phyloP scores from a whole-genome alignment of 148 eudicot genomes.

The Silene latifolia region DNA sequence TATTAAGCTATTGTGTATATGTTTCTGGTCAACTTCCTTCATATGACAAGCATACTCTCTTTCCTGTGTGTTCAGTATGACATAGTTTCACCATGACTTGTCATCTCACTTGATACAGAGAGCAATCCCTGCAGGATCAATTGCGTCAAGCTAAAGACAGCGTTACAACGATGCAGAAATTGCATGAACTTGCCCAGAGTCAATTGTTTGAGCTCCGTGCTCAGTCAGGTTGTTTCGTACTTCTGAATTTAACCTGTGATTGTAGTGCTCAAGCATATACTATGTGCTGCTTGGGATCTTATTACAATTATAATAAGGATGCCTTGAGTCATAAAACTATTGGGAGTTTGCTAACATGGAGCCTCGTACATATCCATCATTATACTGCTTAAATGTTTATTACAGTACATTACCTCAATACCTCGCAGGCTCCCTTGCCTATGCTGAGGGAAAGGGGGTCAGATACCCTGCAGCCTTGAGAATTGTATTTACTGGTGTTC shows the following conservation, averaged over 20 bases:
- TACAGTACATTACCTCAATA: neutral
- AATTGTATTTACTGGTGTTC: neutral
- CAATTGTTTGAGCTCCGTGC: constrained; percentile 93
- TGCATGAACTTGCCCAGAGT: constrained; percentile 98
- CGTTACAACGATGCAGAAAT: constrained; percentile 88
- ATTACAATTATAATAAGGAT: neutral
- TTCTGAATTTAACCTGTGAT: neutral
- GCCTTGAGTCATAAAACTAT: neutral
- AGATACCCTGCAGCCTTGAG: neutral
- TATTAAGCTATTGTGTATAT: constrained; percentile 1
- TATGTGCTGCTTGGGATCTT: constrained; percentile 10
- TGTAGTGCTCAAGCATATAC: neutral
- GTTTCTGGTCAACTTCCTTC: constrained; percentile 11
- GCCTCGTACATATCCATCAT: neutral
- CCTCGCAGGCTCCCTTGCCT: neutral
- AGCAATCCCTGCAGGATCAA: constrained; percentile 85
- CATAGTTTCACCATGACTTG: neutral
- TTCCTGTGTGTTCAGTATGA: neutral
- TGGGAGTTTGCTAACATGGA: neutral
- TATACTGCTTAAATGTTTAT: neutral
- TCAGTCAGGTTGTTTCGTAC: constrained; percentile 63
- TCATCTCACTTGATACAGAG: constrained; percentile 57
- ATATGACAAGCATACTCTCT: neutral
- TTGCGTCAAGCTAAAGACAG: constrained; percentile 93
- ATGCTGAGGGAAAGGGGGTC: neutral